phyloP scores from a whole-genome alignment of 495 filamentous ascomycete genomes.

The Hypoxylon fuscum region DNA sequence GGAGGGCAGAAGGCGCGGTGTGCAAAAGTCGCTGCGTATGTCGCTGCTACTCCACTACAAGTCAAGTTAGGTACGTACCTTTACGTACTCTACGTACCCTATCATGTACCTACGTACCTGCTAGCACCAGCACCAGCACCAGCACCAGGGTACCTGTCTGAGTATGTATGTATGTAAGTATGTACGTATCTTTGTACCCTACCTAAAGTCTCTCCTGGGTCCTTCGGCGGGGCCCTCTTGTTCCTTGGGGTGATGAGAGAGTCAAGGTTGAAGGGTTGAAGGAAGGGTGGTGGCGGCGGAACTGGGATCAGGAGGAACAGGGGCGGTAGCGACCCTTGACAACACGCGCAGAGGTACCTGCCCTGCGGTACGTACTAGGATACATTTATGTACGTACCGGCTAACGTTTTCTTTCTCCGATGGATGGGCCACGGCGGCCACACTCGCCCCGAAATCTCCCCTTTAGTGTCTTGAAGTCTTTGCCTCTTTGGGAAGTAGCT shows the following conservation, averaged over 20 bases:
- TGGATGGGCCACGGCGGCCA: slow-evolving; percentile 38
- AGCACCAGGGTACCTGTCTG: too few species aligned
- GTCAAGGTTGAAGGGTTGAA: slow-evolving; percentile 15
- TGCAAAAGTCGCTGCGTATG: slow-evolving; percentile 22
- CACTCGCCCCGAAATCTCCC: slow-evolving; percentile 40
- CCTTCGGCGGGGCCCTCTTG: slow-evolving; percentile 25
- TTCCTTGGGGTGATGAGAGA: slow-evolving; percentile 18
- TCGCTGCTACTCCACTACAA: slow-evolving; percentile 5
- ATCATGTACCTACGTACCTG: slow-evolving; percentile 13
- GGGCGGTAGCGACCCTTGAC: slow-evolving; percentile 38
- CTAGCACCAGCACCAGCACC: too few species aligned
- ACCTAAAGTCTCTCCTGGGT: slow-evolving; percentile 26
- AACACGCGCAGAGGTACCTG: slow-evolving; percentile 42
- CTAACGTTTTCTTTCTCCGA: slow-evolving; percentile 28
- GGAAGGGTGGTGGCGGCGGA: slow-evolving; percentile 30
- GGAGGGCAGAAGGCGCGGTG: slow-evolving; percentile 45
- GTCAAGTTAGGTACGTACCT: slow-evolving; percentile 36
- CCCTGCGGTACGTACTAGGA: slow-evolving; percentile 21
- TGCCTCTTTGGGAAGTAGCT: slow-evolving; percentile 20
- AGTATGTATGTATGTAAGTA: too few species aligned
- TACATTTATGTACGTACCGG: slow-evolving; percentile 34
- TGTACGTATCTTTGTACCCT: too few species aligned
- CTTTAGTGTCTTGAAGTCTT: slow-evolving; percentile 16
- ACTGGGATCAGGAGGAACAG: slow-evolving; percentile 35
- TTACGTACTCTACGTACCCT: slow-evolving; percentile 17